Percentiles rank a stretch among this genome's conserved stretches.
Conservation (phyloP, 768 basidiomycete species). For the Tricholoma terreum region DNA sequence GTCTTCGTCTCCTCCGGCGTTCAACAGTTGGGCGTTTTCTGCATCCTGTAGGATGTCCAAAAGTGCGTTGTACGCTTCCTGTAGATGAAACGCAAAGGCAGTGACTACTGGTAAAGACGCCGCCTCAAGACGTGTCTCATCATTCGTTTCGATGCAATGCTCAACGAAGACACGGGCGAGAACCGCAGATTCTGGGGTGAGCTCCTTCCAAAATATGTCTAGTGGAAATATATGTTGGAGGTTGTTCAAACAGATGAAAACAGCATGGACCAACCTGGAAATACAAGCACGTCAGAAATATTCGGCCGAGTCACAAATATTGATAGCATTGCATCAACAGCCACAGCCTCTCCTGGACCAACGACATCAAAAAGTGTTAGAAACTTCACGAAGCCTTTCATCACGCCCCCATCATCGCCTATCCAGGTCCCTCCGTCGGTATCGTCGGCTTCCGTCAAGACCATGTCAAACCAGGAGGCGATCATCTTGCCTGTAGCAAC, state of each 20-base stretch:
- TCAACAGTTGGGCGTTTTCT: conserved; percentile 34
- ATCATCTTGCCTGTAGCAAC: conserved; percentile 80
- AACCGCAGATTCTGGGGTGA: conserved; percentile 80
- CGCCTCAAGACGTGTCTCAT: conserved; percentile 65
- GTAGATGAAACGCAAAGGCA: conserved; percentile 80
- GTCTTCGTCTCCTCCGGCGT: conserved; percentile 31
- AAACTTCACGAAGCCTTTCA: conserved; percentile 44
- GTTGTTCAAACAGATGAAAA: not conserved
- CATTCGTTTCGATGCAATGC: conserved; percentile 60
- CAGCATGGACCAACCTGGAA: conserved; percentile 55
- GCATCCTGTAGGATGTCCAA: conserved; percentile 39
- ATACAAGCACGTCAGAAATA: conserved; percentile 67
- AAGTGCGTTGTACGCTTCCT: conserved; percentile 70
- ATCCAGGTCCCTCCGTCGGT: conserved; percentile 29
- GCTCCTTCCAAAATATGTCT: conserved; percentile 73
- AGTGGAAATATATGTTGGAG: not conserved
- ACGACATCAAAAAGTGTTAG: conserved; percentile 58
- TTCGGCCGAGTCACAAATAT: conserved; percentile 74
- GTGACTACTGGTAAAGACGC: conserved; percentile 85
- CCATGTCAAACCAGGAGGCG: conserved; percentile 76
- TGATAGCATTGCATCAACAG: conserved; percentile 77
- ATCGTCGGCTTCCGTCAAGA: conserved; percentile 37
- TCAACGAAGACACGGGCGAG: conserved; percentile 86
- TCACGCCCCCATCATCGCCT: conserved; percentile 46
- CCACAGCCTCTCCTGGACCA: conserved; percentile 64